Conservation (phyloP, 805 yeast species). For the Saccharomycopsis sp. region DNA sequence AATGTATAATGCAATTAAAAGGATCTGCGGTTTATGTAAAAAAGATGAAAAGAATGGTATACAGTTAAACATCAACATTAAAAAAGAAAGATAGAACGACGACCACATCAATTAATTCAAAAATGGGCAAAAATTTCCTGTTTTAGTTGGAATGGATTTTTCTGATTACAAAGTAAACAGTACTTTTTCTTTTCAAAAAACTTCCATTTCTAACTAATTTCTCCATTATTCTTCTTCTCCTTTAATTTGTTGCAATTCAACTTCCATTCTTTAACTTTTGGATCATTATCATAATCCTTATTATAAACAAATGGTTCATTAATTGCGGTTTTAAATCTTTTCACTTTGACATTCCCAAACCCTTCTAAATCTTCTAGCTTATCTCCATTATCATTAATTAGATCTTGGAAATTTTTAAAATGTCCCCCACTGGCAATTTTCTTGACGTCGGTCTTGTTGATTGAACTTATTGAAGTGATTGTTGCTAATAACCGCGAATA, state of each 20-base stretch:
- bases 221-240: not conserved
- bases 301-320: conserved; percentile 47
- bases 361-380: conserved; percentile 37
- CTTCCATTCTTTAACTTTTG: conserved; percentile 10
- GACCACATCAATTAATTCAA: too few relatives aligned
- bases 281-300: conserved; percentile 27
- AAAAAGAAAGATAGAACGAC: too few relatives aligned
- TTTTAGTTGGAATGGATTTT: too few relatives aligned
- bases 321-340: conserved; percentile 34
- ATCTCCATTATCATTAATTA: conserved; percentile 16
- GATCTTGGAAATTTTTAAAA: conserved; percentile 28
- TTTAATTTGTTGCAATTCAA: conserved; percentile 6
- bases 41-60: too few relatives aligned
- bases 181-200: too few relatives aligned
- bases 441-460: conserved; percentile 49
- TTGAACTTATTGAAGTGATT: conserved; percentile 38
- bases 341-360: conserved; percentile 40
- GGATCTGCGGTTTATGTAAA: too few relatives aligned
- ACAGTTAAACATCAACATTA: too few relatives aligned
- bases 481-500: conserved; percentile 38
- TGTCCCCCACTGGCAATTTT: conserved; percentile 44
- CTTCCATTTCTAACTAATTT: not conserved
- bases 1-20: too few relatives aligned
- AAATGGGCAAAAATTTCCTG: too few relatives aligned
- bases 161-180: too few relatives aligned